A percentile compares a stretch with the other conserved stretches of the same genome.
Evolutionary conservation across 441 rosid genomes (phyloP).

Genomic region (Euphorbia celastroides): DNA sequence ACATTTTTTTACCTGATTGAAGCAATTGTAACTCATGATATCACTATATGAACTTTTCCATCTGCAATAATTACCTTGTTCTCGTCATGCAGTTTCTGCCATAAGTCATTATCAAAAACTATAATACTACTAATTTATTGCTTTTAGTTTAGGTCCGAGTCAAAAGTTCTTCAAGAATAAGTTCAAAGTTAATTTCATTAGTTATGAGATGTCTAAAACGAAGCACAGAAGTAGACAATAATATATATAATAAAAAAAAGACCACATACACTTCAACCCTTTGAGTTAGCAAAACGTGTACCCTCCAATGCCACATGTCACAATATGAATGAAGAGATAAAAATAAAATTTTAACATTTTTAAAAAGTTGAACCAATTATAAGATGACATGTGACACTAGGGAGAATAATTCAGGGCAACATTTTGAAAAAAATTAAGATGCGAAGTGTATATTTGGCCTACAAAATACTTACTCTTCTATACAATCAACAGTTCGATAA

Average conservation of each 20-base stretch:
- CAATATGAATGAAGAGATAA: no score
- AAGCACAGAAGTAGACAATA: background rate
- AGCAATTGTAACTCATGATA: constrained; percentile 27
- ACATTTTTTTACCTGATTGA: constrained; percentile 5
- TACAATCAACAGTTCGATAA: constrained; percentile 24
- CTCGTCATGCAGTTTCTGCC: constrained; percentile 87
- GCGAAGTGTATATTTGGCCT: no score
- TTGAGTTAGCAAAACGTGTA: no score
- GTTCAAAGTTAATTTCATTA: background rate
- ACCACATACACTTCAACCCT: no score
- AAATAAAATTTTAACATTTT: no score
- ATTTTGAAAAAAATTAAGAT: no score
- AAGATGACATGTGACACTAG: no score
- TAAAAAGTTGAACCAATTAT: no score
- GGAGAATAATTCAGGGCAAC: no score
- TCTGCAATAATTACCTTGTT: constrained; percentile 87
- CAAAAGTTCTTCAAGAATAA: background rate
- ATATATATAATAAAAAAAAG: no score
- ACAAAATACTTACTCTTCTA: constrained; percentile 48
- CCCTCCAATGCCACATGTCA: no score
- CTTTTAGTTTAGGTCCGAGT: background rate
- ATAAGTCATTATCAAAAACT: background rate
- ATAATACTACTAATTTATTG: background rate
- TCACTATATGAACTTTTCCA: constrained; percentile 67
- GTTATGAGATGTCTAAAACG: background rate